Percentiles rank a stretch among this genome's conserved stretches.
Conservation (phyloP, 768 basidiomycete species). For the Hydnum rufescens region DNA sequence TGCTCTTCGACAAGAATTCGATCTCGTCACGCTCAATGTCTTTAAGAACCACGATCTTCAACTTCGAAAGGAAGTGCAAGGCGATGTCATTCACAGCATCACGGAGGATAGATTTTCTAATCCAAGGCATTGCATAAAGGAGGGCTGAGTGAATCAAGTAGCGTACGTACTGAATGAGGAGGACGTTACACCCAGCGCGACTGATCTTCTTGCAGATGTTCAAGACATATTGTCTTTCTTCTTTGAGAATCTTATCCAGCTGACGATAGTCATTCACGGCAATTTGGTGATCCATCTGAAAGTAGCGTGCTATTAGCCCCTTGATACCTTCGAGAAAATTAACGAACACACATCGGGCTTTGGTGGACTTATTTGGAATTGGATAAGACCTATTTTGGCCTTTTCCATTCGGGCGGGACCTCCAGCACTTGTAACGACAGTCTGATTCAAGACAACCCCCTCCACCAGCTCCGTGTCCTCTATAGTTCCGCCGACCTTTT, state of each 20-base stretch:
- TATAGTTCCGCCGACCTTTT: slow-evolving; percentile 97
- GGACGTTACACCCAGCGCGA: slow-evolving; percentile 97
- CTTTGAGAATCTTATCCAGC: slow-evolving; percentile 99
- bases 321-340: neutral
- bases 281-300: slow-evolving; percentile 97
- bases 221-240: slow-evolving; percentile 92
- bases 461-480: slow-evolving; percentile 96
- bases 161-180: slow-evolving; percentile 52
- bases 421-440: slow-evolving; percentile 72
- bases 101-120: slow-evolving; percentile 80
- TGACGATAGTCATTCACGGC: slow-evolving; percentile 98
- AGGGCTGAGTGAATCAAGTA: neutral
- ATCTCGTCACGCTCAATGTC: slow-evolving; percentile 98
- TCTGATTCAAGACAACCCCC: slow-evolving; percentile 94
- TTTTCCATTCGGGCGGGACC: slow-evolving; percentile 93
- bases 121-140: too few species aligned
- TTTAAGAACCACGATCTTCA: slow-evolving; percentile 91
- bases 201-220: slow-evolving; percentile 99
- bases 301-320: slow-evolving; percentile 7
- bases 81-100: slow-evolving; percentile 98
- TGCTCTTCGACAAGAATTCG: slow-evolving; percentile 84
- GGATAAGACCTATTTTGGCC: slow-evolving; percentile 93
- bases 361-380: slow-evolving; percentile 94
- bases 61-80: slow-evolving; percentile 88
- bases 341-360: slow-evolving; percentile 79